A percentile compares a stretch with the other conserved stretches of the same genome.
These are phyloP conservation scores for Schrenkiella parvula DNA, from an alignment of 345 rosid genomes.

Conservation along the genomic window DNA sequence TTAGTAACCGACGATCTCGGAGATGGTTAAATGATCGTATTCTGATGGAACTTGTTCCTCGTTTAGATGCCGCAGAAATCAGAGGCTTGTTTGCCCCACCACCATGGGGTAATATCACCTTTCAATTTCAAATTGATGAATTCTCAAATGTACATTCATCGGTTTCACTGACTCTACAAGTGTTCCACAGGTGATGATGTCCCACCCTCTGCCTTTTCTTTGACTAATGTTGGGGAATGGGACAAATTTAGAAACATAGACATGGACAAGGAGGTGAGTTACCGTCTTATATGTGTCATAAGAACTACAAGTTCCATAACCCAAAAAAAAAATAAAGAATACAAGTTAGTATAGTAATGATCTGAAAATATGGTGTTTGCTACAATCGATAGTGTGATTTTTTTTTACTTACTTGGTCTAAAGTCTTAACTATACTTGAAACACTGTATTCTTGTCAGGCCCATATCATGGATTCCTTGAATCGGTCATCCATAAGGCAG, in stretches of 20 bases:
- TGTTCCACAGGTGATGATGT: constrained; percentile 66
- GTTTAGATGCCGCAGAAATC: constrained; percentile 77
- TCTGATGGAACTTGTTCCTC: constrained; percentile 96
- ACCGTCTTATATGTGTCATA: not conserved
- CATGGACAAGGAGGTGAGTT: constrained; percentile 93
- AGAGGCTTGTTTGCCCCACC: constrained; percentile 99
- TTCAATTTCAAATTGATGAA: not conserved
- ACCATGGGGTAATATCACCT: constrained; percentile 68
- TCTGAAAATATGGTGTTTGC: not conserved
- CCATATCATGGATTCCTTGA: constrained; percentile 48
- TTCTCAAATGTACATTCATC: not conserved
- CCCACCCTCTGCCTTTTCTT: constrained; percentile 72
- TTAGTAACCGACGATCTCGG: constrained; percentile 77
- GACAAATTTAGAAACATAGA: constrained; percentile 89
- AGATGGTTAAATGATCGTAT: constrained; percentile 92
- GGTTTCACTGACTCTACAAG: constrained; percentile 8
- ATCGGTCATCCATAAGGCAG: constrained; percentile 41
- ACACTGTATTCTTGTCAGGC: constrained; percentile 44
- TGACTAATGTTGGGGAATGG: constrained; percentile 72
- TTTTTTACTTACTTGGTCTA: not conserved
- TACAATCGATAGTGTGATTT: not conserved
- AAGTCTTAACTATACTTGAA: not conserved
- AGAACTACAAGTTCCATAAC: not conserved
- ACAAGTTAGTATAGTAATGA: not conserved
- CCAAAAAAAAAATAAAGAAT: not conserved